A percentile compares a stretch with the other conserved stretches of the same genome.
phyloP scores from a whole-genome alignment of 2,329 filamentous ascomycete species.

The Neofusicoccum sp. region DNA sequence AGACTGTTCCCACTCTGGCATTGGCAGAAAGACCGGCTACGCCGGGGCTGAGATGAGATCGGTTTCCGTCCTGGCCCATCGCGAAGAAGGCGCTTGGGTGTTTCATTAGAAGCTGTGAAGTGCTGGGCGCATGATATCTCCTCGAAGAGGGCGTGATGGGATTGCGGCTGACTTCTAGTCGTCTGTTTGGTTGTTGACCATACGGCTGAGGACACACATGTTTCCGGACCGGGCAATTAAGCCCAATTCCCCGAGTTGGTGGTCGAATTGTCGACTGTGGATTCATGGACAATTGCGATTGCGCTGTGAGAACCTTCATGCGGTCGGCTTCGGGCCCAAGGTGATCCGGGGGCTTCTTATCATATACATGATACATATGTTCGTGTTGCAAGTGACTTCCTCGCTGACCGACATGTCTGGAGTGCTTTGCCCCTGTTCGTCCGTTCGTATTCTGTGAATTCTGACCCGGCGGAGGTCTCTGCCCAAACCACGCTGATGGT shows the following conservation, averaged over 20 bases:
- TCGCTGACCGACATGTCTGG: background rate
- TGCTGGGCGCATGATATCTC: background rate
- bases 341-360: background rate
- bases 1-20: constrained; percentile 3
- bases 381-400: background rate
- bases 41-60: background rate
- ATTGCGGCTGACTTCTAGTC: no score
- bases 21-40: constrained; percentile 13
- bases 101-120: background rate
- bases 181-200: background rate
- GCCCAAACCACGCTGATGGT: background rate
- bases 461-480: background rate
- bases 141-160: constrained; percentile 22
- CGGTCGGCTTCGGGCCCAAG: background rate
- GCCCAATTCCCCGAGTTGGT: background rate
- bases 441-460: background rate
- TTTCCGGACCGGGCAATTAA: background rate
- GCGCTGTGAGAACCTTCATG: background rate
- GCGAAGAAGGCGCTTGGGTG: constrained; percentile 42
- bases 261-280: background rate
- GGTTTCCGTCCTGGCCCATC: background rate
- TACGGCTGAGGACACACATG: background rate
- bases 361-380: background rate
- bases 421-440: background rate
- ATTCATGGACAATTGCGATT: background rate